These are phyloP conservation scores for Porphyrellus sp. DNA, from an alignment of 1,284 basidiomycete species.

Conservation along the genomic window DNA sequence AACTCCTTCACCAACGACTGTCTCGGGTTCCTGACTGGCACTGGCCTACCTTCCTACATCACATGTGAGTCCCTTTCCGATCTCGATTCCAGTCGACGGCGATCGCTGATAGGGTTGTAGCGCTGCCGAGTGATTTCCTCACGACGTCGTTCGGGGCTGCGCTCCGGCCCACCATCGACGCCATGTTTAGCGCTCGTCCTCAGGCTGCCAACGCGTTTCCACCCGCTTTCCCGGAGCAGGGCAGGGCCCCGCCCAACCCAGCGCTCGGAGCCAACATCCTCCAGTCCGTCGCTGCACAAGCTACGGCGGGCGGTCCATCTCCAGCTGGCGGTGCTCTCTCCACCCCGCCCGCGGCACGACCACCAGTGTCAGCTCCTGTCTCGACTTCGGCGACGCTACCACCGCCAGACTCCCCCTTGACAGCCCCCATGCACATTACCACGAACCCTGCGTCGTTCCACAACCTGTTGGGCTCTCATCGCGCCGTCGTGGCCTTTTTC, in stretches of 20 bases:
- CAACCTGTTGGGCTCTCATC: slow-evolving; percentile 47
- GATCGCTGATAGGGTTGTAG: slow-evolving; percentile 38
- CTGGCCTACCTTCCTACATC: slow-evolving; percentile 76
- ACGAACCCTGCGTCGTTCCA: slow-evolving; percentile 56
- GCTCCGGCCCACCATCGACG: slow-evolving; percentile 83
- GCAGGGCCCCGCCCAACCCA: slow-evolving; percentile 41
- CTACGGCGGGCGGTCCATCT: slow-evolving; percentile 37
- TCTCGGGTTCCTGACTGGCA: slow-evolving; percentile 79
- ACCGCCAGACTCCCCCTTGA: slow-evolving; percentile 46
- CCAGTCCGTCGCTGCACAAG: slow-evolving; percentile 59
- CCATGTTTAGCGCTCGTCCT: slow-evolving; percentile 70
- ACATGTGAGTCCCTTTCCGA: slow-evolving; percentile 45
- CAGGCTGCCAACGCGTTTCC: slow-evolving; percentile 40
- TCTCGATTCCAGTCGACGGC: background rate
- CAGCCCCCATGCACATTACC: slow-evolving; percentile 60
- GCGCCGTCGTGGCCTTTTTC: slow-evolving; percentile 61
- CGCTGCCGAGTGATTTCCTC: slow-evolving; percentile 85
- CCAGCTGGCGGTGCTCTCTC: slow-evolving; percentile 13
- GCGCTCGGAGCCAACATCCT: slow-evolving; percentile 59
- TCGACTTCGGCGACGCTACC: slow-evolving; percentile 30
- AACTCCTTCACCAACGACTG: slow-evolving; percentile 90
- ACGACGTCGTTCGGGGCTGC: slow-evolving; percentile 88
- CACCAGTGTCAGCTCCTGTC: slow-evolving; percentile 13
- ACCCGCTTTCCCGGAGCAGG: slow-evolving; percentile 38
- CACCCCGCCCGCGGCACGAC: slow-evolving; percentile 20